phyloP scores from a whole-genome alignment of 2,329 filamentous ascomycete genomes.

The Fusarium torreyae region DNA sequence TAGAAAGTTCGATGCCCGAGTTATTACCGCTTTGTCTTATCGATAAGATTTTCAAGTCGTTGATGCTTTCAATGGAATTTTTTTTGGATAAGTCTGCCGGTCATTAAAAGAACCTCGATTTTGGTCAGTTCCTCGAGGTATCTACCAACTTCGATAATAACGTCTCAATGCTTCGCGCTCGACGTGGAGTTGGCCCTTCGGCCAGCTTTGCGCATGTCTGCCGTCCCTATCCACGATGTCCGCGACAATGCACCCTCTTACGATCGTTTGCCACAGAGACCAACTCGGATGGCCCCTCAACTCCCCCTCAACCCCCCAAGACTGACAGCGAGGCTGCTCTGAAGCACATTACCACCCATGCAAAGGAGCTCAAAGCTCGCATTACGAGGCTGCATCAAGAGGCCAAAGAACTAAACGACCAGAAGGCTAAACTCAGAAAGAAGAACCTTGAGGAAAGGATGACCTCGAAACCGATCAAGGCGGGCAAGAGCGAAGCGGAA shows the following conservation, averaged over 20 bases:
- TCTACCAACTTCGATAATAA: constrained; percentile 18
- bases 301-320: neutral
- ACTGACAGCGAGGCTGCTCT: constrained; percentile 1
- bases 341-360: neutral
- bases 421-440: neutral
- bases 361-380: neutral
- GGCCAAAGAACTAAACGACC: neutral
- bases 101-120: constrained; percentile 2
- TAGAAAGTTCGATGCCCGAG: constrained; percentile 4
- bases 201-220: constrained; percentile 25
- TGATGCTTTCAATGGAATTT: constrained; percentile 34
- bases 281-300: constrained; percentile 9
- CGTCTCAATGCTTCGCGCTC: constrained; percentile 52
- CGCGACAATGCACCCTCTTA: constrained; percentile 20
- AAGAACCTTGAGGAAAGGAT: constrained; percentile 2
- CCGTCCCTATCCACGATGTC: constrained; percentile 16
- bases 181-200: constrained; percentile 38
- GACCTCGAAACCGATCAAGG: neutral
- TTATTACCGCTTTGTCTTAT: constrained; percentile 39
- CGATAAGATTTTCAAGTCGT: constrained; percentile 21
- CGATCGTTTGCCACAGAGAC: constrained; percentile 38
- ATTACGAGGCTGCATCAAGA: constrained; percentile 6
- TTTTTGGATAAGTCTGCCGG: constrained; percentile 16
- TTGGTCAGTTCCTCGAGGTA: constrained; percentile 19
- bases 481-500: neutral